Conservation (phyloP, 83 land plant genomes). For the Picea mariana region DNA sequence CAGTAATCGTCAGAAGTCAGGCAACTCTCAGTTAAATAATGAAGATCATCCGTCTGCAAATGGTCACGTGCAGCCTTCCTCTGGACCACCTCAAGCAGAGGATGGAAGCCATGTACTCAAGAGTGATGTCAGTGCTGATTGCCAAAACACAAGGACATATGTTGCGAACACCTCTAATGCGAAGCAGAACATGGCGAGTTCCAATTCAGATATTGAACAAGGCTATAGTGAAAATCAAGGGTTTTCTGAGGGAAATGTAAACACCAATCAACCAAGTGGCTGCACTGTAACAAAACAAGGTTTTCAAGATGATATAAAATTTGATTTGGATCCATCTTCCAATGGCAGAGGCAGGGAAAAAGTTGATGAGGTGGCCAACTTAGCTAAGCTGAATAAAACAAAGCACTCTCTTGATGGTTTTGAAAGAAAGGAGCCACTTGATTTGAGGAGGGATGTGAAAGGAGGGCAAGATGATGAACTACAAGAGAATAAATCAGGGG, state of each 20-base stretch:
- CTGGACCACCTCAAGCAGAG: constrained; percentile 5
- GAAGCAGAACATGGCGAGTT: not conserved
- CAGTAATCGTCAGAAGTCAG: constrained; percentile 20
- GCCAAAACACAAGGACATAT: not conserved
- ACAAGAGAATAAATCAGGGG: not conserved
- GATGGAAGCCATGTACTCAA: not conserved
- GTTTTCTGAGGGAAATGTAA: constrained; percentile 10
- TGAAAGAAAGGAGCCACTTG: constrained; percentile 24
- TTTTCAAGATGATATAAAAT: constrained; percentile 12
- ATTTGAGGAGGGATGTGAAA: constrained; percentile 16
- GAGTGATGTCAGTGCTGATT: not conserved
- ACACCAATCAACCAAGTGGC: constrained; percentile 2
- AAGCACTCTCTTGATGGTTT: constrained; percentile 17
- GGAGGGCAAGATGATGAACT: constrained; percentile 6
- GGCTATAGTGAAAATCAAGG: constrained; percentile 10
- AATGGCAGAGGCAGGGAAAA: constrained; percentile 8
- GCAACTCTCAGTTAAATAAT: constrained; percentile 10
- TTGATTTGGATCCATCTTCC: constrained; percentile 7
- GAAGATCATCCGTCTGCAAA: constrained; percentile 15
- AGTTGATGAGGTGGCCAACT: constrained; percentile 1
- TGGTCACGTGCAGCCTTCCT: constrained; percentile 13
- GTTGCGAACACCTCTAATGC: not conserved
- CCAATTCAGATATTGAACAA: constrained; percentile 2
- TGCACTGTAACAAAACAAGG: constrained; percentile 5
- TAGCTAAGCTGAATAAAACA: constrained; percentile 18